These are phyloP conservation scores for Sporothrix dimorphospora DNA, from an alignment of 2,329 filamentous ascomycete species.

Conservation along the genomic window DNA sequence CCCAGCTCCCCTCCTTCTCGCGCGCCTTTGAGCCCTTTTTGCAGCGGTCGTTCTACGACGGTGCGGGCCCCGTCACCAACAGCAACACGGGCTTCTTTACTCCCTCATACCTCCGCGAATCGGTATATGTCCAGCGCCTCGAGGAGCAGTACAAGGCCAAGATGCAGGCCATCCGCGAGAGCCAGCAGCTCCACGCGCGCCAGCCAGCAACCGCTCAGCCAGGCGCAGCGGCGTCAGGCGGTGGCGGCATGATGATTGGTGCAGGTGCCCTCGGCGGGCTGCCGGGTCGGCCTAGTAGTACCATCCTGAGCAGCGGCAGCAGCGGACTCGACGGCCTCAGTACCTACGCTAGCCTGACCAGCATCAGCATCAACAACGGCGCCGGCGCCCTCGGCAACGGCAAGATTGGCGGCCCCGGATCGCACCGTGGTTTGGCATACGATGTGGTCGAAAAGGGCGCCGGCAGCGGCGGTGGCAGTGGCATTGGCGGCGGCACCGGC, in stretches of 20 bases:
- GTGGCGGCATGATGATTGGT: background rate
- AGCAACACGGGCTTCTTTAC: conserved; percentile 66
- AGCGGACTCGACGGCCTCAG: background rate
- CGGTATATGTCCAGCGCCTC: conserved; percentile 76
- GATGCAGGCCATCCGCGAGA: conserved; percentile 54
- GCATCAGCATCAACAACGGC: conserved; percentile 7
- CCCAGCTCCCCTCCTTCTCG: conserved; percentile 52
- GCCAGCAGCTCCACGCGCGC: conserved; percentile 22
- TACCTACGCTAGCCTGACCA: background rate
- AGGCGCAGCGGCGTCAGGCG: background rate
- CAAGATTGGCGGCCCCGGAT: conserved; percentile 57
- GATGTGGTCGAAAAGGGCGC: conserved; percentile 74
- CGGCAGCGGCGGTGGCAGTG: background rate
- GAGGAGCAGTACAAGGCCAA: conserved; percentile 70
- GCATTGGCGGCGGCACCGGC: background rate
- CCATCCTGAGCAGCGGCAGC: conserved; percentile 47
- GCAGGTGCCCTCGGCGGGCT: conserved; percentile 47
- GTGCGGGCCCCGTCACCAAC: conserved; percentile 31
- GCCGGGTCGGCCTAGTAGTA: conserved; percentile 57
- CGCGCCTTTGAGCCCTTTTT: conserved; percentile 57
- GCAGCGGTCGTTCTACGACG: conserved; percentile 36
- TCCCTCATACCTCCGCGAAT: conserved; percentile 80
- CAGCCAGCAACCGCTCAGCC: conserved; percentile 39
- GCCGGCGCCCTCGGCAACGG: conserved; percentile 28
- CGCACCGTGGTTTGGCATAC: conserved; percentile 77